These are phyloP conservation scores for Linanthus parryae DNA, from an alignment of 148 eudicot species.

Conservation along the genomic window DNA sequence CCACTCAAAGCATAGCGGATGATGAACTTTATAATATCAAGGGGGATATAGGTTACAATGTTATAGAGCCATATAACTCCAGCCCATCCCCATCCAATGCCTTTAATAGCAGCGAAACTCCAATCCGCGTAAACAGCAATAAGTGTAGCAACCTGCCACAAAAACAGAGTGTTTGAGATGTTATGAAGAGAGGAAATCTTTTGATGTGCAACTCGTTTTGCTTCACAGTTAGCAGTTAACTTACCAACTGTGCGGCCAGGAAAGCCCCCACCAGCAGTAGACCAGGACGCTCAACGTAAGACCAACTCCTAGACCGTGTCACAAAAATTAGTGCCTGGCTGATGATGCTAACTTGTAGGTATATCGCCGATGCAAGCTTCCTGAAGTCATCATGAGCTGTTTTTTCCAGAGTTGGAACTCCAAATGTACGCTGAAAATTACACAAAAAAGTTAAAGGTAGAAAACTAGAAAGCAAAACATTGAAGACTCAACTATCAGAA, in stretches of 20 bases:
- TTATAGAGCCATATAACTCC: constrained; percentile 43
- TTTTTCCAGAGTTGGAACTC: constrained; percentile 11
- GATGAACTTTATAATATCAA: constrained; percentile 32
- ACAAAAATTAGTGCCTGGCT: constrained; percentile 8
- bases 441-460: neutral
- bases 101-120: constrained; percentile 38
- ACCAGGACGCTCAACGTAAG: constrained; percentile 9
- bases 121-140: constrained; percentile 43
- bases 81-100: constrained; percentile 47
- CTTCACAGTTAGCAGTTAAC: neutral
- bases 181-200: no score
- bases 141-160: constrained; percentile 32
- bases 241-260: constrained; percentile 1
- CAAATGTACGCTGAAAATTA: constrained; percentile 12
- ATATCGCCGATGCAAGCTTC: neutral
- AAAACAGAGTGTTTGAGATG: no score
- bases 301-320: constrained; percentile 4
- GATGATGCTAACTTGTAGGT: constrained; percentile 8
- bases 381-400: constrained; percentile 11
- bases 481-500: no score
- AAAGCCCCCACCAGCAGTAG: constrained; percentile 7
- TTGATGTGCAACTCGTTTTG: no score
- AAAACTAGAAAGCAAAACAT: neutral
- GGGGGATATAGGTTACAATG: constrained; percentile 32
- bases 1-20: constrained; percentile 36